These are phyloP conservation scores for Erodium maritimum DNA, from an alignment of 345 rosid species.

Conservation along the genomic window DNA sequence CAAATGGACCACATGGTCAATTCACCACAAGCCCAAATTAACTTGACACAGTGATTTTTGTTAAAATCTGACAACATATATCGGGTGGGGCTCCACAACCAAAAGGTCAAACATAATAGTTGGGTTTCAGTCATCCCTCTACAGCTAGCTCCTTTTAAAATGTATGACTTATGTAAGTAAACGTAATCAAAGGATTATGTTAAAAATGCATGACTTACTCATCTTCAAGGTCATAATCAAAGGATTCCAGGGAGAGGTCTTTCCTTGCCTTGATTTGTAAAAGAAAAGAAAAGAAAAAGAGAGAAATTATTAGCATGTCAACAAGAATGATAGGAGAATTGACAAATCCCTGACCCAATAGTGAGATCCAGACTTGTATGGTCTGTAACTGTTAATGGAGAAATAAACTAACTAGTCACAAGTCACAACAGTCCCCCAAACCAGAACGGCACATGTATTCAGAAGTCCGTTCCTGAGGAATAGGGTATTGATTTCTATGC, in stretches of 20 bases:
- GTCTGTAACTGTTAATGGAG: background rate
- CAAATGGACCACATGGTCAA: too few species aligned
- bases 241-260: conserved; percentile 71
- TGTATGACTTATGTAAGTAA: background rate
- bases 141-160: too few species aligned
- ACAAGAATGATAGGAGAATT: background rate
- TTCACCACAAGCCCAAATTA: too few species aligned
- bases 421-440: background rate
- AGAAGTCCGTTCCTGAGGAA: conserved; percentile 53
- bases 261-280: conserved; percentile 51
- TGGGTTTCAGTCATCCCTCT: too few species aligned
- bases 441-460: conserved; percentile 25
- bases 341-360: background rate
- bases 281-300: conserved; percentile 3
- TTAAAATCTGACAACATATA: too few species aligned
- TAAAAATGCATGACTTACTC: conserved; percentile 46
- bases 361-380: background rate
- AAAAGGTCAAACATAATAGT: too few species aligned
- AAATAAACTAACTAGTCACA: background rate
- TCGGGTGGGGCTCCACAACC: too few species aligned
- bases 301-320: background rate
- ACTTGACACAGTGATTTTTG: too few species aligned
- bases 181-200: background rate
- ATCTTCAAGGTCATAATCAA: conserved; percentile 39
- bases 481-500: conserved; percentile 19